Percentiles rank a stretch among this genome's conserved stretches.
Conservation (phyloP, 805 yeast genomes). For the Clavispora santaluciae region DNA sequence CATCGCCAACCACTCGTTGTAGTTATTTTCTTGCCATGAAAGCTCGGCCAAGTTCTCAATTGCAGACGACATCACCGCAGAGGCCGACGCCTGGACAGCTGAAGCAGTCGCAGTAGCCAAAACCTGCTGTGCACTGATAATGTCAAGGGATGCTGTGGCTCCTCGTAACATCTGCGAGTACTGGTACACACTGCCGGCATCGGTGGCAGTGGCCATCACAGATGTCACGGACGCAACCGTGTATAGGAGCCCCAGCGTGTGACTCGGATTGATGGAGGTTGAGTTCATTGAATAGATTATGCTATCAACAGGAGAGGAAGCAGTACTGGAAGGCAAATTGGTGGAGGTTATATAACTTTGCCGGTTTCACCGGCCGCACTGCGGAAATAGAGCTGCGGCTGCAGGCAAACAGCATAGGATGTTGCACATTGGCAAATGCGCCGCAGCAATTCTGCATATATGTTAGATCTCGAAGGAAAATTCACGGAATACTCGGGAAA, state of each 20-base stretch:
- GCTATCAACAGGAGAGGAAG: no score
- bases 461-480: no score
- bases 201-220: neutral
- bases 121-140: conserved; percentile 2
- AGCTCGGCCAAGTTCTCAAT: conserved; percentile 1
- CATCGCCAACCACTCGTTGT: neutral
- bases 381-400: no score
- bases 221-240: neutral
- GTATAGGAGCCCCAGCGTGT: neutral
- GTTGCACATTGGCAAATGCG: no score
- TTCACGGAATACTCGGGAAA: no score
- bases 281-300: neutral
- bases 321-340: no score
- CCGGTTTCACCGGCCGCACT: no score
- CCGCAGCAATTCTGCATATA: no score
- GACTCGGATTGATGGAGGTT: neutral
- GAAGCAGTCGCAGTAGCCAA: neutral
- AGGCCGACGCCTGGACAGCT: neutral
- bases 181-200: neutral
- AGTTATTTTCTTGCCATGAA: neutral
- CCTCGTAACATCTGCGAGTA: neutral
- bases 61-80: neutral
- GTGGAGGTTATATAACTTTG: no score
- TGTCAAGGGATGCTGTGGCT: neutral
- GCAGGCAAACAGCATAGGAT: no score